These are phyloP conservation scores for Gossypium trilobum DNA, from an alignment of 441 rosid species.

Conservation along the genomic window DNA sequence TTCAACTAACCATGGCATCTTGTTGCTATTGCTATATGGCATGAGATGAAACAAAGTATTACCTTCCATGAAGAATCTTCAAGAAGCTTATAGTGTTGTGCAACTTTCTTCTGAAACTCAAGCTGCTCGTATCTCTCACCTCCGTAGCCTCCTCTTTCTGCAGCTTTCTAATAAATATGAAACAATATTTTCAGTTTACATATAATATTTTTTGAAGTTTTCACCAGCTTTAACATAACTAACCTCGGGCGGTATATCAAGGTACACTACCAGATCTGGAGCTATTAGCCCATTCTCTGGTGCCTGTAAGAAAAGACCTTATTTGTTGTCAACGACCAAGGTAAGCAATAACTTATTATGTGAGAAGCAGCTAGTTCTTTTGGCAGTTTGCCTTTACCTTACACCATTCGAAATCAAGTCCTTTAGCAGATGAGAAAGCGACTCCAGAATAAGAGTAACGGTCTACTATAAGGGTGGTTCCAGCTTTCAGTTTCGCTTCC, in stretches of 20 bases:
- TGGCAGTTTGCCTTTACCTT: slow-evolving; percentile 38
- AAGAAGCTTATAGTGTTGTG: slow-evolving; percentile 46
- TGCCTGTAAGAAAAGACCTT: slow-evolving; percentile 30
- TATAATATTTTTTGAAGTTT: neutral
- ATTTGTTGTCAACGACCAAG: neutral
- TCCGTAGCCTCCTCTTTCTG: slow-evolving; percentile 93
- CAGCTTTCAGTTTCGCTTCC: slow-evolving; percentile 66
- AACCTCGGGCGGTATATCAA: slow-evolving; percentile 50
- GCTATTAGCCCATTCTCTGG: slow-evolving; percentile 48
- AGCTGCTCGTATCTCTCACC: slow-evolving; percentile 79
- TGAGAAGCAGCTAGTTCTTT: neutral
- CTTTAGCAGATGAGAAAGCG: slow-evolving; percentile 90
- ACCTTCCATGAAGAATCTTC: slow-evolving; percentile 81
- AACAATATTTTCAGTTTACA: neutral
- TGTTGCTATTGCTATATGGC: neutral
- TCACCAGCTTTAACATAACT: neutral
- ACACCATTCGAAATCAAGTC: slow-evolving; percentile 80
- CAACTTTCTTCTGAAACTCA: slow-evolving; percentile 77
- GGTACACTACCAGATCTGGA: slow-evolving; percentile 48
- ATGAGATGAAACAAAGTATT: slow-evolving; percentile 4
- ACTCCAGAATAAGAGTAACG: slow-evolving; percentile 95
- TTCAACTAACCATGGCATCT: neutral
- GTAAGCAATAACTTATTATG: neutral
- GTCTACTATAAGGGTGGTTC: slow-evolving; percentile 76
- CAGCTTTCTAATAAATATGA: slow-evolving; percentile 51